Percentiles rank a stretch among this genome's conserved stretches.
These are phyloP conservation scores for Aspergillus nanangensis DNA, from an alignment of 495 filamentous ascomycete species.

Conservation along the genomic window DNA sequence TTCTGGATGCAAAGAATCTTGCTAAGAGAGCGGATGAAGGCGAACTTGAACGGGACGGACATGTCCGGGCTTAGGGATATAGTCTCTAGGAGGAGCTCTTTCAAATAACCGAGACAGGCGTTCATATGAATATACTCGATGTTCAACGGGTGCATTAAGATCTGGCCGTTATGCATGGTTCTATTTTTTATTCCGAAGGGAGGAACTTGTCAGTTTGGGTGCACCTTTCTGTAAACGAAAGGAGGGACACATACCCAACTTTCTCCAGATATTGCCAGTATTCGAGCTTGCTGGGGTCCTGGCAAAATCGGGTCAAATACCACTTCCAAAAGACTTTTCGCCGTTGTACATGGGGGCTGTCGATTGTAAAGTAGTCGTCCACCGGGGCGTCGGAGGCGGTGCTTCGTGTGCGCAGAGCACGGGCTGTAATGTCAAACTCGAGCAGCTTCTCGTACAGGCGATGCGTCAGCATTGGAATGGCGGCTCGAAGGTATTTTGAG, in stretches of 20 bases:
- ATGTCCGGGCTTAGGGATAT: slow-evolving; percentile 46
- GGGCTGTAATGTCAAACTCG: slow-evolving; percentile 61
- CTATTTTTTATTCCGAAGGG: neutral
- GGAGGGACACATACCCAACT: slow-evolving; percentile 37
- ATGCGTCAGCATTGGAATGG: slow-evolving; percentile 50
- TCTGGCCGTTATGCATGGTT: slow-evolving; percentile 8
- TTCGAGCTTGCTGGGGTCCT: slow-evolving; percentile 54
- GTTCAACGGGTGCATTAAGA: slow-evolving; percentile 32
- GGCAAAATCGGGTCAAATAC: slow-evolving; percentile 57
- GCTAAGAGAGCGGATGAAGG: slow-evolving; percentile 48
- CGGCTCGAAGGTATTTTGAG: slow-evolving; percentile 55
- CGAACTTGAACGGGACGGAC: slow-evolving; percentile 45
- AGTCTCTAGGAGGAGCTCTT: slow-evolving; percentile 55
- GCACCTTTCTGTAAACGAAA: neutral
- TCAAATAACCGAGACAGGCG: slow-evolving; percentile 56
- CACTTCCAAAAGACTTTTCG: slow-evolving; percentile 59
- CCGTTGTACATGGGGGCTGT: slow-evolving; percentile 56
- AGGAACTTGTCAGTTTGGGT: neutral
- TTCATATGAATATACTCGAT: slow-evolving; percentile 63
- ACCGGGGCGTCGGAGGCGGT: slow-evolving; percentile 52
- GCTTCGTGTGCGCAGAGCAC: slow-evolving; percentile 54
- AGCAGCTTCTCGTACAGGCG: slow-evolving; percentile 62
- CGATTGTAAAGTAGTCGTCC: slow-evolving; percentile 46
- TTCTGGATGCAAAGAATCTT: slow-evolving; percentile 60
- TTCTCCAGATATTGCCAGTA: slow-evolving; percentile 67